phyloP scores from a whole-genome alignment of 495 filamentous ascomycete species.

The Rhizodiscina lignyota region DNA sequence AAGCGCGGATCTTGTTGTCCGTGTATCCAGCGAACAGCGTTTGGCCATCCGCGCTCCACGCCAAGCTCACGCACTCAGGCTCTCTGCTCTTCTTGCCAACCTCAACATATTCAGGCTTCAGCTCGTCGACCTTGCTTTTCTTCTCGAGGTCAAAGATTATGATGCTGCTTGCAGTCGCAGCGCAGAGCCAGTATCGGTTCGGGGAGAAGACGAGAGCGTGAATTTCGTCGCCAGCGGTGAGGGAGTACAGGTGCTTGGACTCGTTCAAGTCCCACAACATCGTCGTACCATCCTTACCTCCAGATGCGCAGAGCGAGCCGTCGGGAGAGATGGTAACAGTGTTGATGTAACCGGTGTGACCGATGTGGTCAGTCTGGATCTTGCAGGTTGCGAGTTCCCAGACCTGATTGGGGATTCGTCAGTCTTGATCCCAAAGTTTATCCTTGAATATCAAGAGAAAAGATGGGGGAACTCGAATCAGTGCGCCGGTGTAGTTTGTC shows the following conservation, averaged over 20 bases:
- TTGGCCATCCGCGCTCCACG: conserved; percentile 96
- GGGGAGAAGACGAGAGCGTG: conserved; percentile 99
- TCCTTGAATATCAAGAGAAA: conserved; percentile 1
- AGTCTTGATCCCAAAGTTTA: conserved; percentile 2
- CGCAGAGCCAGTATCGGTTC: conserved; percentile 99
- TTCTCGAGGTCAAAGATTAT: conserved; percentile 99
- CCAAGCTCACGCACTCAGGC: conserved; percentile 92
- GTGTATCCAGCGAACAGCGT: conserved; percentile 99
- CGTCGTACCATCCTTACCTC: conserved; percentile 98
- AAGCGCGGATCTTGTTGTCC: conserved; percentile 98
- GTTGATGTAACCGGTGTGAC: conserved; percentile 99
- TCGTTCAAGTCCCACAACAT: conserved; percentile 99
- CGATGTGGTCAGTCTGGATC: conserved; percentile 99
- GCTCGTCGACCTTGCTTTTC: conserved; percentile 99
- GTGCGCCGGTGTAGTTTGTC: conserved; percentile 84
- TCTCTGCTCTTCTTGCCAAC: conserved; percentile 98
- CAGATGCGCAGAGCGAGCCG: conserved; percentile 96
- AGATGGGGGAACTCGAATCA: conserved; percentile 39
- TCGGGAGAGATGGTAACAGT: conserved; percentile 99
- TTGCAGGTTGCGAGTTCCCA: conserved; percentile 99
- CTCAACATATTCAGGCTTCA: conserved; percentile 94
- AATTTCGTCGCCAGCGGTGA: conserved; percentile 99
- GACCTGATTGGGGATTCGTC: conserved; percentile 40
- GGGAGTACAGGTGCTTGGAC: conserved; percentile 99
- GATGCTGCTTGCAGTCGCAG: conserved; percentile 88